Evolutionary conservation across 805 yeast species (phyloP).

Genomic region (Wickerhamiella sergipiensis): DNA sequence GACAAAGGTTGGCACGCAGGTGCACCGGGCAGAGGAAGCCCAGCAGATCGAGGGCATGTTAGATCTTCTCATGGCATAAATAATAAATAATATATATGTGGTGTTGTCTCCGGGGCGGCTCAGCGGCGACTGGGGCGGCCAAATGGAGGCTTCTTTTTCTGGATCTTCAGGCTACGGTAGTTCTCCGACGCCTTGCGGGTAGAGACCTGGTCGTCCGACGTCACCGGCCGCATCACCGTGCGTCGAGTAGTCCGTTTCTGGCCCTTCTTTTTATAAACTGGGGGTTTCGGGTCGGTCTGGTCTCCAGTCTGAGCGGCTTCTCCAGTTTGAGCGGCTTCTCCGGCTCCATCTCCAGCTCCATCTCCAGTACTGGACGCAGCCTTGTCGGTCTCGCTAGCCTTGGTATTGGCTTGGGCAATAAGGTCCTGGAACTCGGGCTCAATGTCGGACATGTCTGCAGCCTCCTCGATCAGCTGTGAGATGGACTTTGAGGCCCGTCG

Average conservation of each 20-base stretch:
- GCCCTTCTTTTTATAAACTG: slow-evolving; percentile 25
- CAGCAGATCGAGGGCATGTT: slow-evolving; percentile 88
- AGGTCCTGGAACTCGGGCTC: background rate
- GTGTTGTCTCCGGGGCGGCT: background rate
- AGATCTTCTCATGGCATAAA: slow-evolving; percentile 50
- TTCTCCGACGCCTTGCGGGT: slow-evolving; percentile 3
- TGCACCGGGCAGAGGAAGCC: slow-evolving; percentile 73
- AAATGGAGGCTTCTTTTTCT: slow-evolving; percentile 1
- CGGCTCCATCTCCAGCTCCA: background rate
- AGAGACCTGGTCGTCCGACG: slow-evolving; percentile 4
- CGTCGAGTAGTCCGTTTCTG: slow-evolving; percentile 25
- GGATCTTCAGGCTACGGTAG: slow-evolving; percentile 7
- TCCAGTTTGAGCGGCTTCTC: slow-evolving; percentile 1
- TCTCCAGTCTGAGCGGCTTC: slow-evolving; percentile 6
- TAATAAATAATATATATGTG: slow-evolving; percentile 4
- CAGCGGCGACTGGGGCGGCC: background rate
- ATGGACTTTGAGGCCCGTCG: background rate
- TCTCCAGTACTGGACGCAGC: background rate
- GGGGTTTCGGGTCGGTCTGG: slow-evolving; percentile 18
- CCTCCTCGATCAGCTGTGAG: background rate
- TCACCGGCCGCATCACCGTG: slow-evolving; percentile 14
- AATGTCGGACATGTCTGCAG: background rate
- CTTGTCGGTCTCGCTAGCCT: background rate
- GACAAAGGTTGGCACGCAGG: slow-evolving; percentile 46
- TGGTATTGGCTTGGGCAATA: background rate